These are phyloP conservation scores for Melocanna baccifera DNA, from an alignment of 176 grass and related monocot species.

Conservation along the genomic window DNA sequence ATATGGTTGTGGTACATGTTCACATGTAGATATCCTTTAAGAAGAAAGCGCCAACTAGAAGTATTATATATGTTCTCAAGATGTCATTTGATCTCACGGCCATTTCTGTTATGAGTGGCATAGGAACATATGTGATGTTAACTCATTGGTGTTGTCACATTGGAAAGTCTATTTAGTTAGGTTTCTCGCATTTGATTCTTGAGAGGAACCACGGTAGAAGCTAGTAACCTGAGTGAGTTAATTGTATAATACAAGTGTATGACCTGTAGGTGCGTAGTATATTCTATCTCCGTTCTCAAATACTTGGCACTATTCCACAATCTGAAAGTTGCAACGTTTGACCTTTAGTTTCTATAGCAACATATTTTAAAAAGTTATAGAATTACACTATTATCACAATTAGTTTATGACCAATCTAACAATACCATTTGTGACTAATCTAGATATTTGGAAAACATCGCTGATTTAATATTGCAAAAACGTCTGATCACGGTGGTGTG, in stretches of 20 bases:
- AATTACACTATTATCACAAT: neutral
- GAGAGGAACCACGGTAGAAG: neutral
- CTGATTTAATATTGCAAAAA: neutral
- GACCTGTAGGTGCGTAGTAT: neutral
- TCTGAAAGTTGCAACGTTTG: neutral
- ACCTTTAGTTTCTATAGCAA: neutral
- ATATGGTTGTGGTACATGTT: conserved; percentile 12
- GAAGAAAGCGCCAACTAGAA: neutral
- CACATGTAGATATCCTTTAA: neutral
- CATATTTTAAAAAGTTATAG: neutral
- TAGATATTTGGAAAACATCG: neutral
- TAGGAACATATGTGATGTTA: neutral
- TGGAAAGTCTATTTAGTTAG: neutral
- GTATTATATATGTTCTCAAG: neutral
- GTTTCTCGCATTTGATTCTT: no score
- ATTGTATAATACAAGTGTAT: neutral
- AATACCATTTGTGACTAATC: neutral
- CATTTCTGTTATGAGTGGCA: neutral
- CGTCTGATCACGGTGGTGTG: neutral
- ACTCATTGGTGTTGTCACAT: neutral
- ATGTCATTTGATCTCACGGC: neutral
- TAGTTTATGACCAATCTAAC: neutral
- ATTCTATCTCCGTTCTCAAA: neutral
- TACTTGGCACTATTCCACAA: neutral
- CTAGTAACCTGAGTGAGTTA: neutral